Percentiles rank a stretch among this genome's conserved stretches.
Conservation (phyloP, 352 stramenopile genomes). For the Pythium periplocum region DNA sequence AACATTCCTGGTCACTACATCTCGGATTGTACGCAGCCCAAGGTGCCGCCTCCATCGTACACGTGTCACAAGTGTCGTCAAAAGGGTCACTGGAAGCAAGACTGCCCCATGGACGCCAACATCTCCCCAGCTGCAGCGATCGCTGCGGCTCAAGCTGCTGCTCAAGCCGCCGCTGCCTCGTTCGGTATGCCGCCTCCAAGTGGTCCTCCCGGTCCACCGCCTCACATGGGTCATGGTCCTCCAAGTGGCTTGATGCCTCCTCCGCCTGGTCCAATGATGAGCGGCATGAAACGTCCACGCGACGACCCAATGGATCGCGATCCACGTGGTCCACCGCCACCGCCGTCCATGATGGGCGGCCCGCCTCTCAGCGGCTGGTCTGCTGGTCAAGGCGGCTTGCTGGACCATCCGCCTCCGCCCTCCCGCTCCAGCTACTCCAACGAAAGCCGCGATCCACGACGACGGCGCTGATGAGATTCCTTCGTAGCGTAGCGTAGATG, state of each 20-base stretch:
- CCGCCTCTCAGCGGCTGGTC: constrained; percentile 30
- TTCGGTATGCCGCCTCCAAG: constrained; percentile 1
- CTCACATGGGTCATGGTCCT: constrained; percentile 1
- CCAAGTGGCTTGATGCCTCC: not conserved
- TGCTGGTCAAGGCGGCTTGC: not conserved
- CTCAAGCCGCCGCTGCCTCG: constrained; percentile 9
- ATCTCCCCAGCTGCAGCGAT: constrained; percentile 39
- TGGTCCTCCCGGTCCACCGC: constrained; percentile 6
- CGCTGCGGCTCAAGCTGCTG: constrained; percentile 28
- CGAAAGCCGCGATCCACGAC: constrained; percentile 23
- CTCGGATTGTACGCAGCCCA: constrained; percentile 79
- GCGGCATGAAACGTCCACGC: not conserved
- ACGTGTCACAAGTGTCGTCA: constrained; percentile 86
- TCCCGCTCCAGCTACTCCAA: constrained; percentile 11
- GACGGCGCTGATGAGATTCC: constrained; percentile 11
- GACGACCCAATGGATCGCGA: no score
- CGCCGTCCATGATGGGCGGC: constrained; percentile 39
- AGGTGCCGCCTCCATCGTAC: constrained; percentile 75
- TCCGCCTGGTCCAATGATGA: constrained; percentile 1
- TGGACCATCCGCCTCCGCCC: constrained; percentile 2
- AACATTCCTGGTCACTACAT: constrained; percentile 85
- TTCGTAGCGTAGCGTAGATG: no score
- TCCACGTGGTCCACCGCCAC: constrained; percentile 21
- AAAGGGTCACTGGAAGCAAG: constrained; percentile 87
- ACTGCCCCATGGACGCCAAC: constrained; percentile 74